A percentile compares a stretch with the other conserved stretches of the same genome.
These are phyloP conservation scores for Hirsutella minnesotensis DNA, from an alignment of 2,329 filamentous ascomycete species.

Conservation along the genomic window DNA sequence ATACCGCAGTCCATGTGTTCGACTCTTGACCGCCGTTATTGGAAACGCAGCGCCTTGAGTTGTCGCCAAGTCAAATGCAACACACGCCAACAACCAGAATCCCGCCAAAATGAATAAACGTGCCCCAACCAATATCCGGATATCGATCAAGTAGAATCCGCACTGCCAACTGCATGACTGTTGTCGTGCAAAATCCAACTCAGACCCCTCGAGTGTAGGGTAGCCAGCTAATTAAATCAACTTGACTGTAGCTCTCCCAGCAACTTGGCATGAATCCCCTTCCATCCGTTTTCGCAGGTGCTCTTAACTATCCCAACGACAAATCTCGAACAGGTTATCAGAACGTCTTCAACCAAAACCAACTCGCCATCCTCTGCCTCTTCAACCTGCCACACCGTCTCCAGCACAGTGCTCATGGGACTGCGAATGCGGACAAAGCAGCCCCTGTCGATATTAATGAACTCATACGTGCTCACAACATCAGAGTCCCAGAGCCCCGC, in stretches of 20 bases:
- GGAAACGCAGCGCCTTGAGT: no score
- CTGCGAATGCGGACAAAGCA: conserved; percentile 39
- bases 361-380: conserved; percentile 18
- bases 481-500: conserved; percentile 43
- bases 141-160: no score
- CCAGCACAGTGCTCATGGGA: conserved; percentile 39
- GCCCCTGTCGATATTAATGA: conserved; percentile 35
- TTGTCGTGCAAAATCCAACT: no score
- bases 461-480: conserved; percentile 41
- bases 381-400: conserved; percentile 36
- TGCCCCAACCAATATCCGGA: no score
- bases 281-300: conserved; percentile 39
- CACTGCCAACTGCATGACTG: no score
- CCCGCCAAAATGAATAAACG: no score
- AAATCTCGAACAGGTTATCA: conserved; percentile 38
- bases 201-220: no score
- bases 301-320: conserved; percentile 35
- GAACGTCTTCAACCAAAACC: conserved; percentile 36
- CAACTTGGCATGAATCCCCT: conserved; percentile 37
- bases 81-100: no score
- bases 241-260: conserved; percentile 20
- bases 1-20: no score
- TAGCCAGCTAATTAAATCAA: no score
- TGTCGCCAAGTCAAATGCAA: no score
- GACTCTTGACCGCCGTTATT: no score